Base-by-base conservation (phyloP, 75 land plant species). In the Selaginella tamariscina region DNA sequence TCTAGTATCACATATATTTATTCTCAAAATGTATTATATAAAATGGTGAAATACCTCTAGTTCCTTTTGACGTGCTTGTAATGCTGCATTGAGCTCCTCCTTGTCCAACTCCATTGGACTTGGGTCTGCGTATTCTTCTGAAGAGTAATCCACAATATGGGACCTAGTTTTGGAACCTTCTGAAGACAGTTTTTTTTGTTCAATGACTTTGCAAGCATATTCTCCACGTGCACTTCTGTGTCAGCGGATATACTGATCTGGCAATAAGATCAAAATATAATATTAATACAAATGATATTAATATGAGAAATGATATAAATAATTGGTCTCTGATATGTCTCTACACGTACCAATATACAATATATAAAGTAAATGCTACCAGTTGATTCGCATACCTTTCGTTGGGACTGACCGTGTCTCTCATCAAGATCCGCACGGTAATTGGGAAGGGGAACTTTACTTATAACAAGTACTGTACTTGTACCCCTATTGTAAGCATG, bases 361-460 rank as follows among this genome's bases (percentile, higher is more conserved):
- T n/a, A n/a, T n/a, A n/a, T 39, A 5, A 39, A 39, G 49, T 5
- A 39, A 39, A 15, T 15, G 49, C 49, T 39, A 5, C 5, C 49
- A n/a, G n/a, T n/a, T n/a, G n/a, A 72, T 18, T 1, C 5, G 0
- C 30, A 1, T 69, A 93, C 98, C 97, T 93, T 89, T 31, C 88
- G 88, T 65, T 85, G 86, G 26, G 88, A 83, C 18, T 89, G 81
- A n/a, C 98, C 98, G 82, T 93, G 96, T 21, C 71, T 80, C 27
- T 86, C 84, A 73, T 93, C 98, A 62, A 93, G 85, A 77, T 93
- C 98, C 27, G 91, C 91, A 49, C 98, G 82, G 33, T 93, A 93
- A 69, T 86, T 78, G 67, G 98, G 96, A 70, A 93, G 71, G 20
- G 98, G 91, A 64, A 83, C 82, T 80, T 83, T 86, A 79, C 98